Percentiles rank a stretch among this genome's conserved stretches.
These are phyloP conservation scores for Tolypocladium tropicale DNA, from an alignment of 2,329 filamentous ascomycete species.

Conservation along the genomic window DNA sequence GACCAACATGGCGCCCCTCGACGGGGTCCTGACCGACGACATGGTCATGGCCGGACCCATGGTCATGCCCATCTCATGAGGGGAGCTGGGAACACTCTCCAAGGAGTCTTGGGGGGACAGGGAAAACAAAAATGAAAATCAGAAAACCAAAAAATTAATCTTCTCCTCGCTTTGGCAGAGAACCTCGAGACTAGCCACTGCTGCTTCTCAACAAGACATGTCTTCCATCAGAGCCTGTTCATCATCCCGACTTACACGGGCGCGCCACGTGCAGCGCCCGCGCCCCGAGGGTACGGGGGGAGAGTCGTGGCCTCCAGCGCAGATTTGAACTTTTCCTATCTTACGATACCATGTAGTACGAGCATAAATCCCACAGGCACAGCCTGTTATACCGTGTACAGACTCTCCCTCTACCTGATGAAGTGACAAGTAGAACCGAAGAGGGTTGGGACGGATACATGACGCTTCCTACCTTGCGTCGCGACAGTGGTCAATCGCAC, in stretches of 20 bases:
- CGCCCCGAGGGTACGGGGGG: no score
- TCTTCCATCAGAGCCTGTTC: background rate
- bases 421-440: background rate
- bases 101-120: background rate
- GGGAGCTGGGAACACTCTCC: background rate
- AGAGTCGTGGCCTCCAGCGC: background rate
- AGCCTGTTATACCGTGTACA: background rate
- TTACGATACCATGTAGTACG: background rate
- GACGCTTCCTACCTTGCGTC: no score
- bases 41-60: slow-evolving; percentile 57
- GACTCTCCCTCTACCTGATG: background rate
- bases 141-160: background rate
- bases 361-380: background rate
- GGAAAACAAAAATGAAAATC: slow-evolving; percentile 1
- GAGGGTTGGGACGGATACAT: background rate
- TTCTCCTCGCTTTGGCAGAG: background rate
- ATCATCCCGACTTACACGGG: background rate
- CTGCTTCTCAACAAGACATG: background rate
- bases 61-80: slow-evolving; percentile 34
- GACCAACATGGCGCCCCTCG: slow-evolving; percentile 40
- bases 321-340: background rate
- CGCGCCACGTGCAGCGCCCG: no score
- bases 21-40: slow-evolving; percentile 45
- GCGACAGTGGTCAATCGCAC: no score
- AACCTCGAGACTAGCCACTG: background rate